These are phyloP conservation scores for Trichoderma koningii DNA, from an alignment of 2,329 filamentous ascomycete species.

Conservation along the genomic window DNA sequence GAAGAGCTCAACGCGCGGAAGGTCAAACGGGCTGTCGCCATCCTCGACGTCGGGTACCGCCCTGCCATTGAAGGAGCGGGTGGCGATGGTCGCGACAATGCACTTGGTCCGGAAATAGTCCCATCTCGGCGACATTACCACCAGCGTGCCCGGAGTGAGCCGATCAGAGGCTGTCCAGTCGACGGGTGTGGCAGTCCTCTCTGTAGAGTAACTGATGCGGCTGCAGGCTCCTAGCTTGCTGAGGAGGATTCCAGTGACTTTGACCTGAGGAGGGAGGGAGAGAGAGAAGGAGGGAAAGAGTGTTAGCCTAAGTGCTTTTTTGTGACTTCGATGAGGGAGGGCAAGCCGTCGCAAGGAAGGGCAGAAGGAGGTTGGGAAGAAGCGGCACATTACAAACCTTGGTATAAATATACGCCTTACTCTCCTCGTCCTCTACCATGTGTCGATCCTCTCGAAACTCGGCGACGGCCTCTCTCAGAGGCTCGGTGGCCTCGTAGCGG, in stretches of 20 bases:
- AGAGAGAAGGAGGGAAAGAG: no score
- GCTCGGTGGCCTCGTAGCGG: slow-evolving; percentile 71
- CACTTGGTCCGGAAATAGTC: slow-evolving; percentile 68
- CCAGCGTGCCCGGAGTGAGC: slow-evolving; percentile 54
- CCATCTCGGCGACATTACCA: slow-evolving; percentile 52
- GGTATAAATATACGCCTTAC: slow-evolving; percentile 66
- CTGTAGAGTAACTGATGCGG: slow-evolving; percentile 69
- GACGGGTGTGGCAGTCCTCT: slow-evolving; percentile 61
- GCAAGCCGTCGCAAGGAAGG: background rate
- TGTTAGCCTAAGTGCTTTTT: no score
- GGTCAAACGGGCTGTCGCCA: slow-evolving; percentile 38
- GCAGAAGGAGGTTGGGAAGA: no score
- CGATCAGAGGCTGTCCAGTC: slow-evolving; percentile 61
- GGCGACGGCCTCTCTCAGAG: slow-evolving; percentile 67
- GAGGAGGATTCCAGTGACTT: slow-evolving; percentile 66
- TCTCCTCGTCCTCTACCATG: slow-evolving; percentile 55
- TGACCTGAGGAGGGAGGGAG: slow-evolving; percentile 52
- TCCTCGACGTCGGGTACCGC: slow-evolving; percentile 55
- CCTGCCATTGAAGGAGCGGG: slow-evolving; percentile 60
- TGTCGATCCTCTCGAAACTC: slow-evolving; percentile 54
- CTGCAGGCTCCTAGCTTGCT: slow-evolving; percentile 63
- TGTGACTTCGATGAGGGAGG: background rate
- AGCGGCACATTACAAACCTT: slow-evolving; percentile 51
- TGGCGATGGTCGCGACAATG: slow-evolving; percentile 71
- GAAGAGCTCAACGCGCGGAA: slow-evolving; percentile 74